Evolutionary conservation across 768 basidiomycete species (phyloP).

Genomic region (Rhodocollybia butyracea): DNA sequence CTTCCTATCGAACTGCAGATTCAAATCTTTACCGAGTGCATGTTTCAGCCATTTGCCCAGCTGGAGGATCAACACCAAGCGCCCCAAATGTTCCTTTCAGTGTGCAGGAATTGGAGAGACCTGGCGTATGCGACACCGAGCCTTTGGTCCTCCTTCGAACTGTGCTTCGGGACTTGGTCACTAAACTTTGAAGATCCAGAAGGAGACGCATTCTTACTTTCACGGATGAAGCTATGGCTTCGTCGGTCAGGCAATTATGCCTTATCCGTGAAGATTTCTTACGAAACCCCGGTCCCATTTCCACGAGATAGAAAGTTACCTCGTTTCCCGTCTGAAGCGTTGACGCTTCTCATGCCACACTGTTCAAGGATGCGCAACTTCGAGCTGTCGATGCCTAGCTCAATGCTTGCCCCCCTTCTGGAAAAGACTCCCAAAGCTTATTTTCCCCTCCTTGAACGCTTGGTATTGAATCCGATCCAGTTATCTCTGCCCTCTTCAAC

Average conservation of each 20-base stretch:
- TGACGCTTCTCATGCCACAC: conserved; percentile 28
- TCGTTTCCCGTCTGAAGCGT: conserved; percentile 19
- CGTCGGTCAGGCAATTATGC: conserved; percentile 29
- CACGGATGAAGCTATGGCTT: conserved; percentile 31
- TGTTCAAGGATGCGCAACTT: conserved; percentile 35
- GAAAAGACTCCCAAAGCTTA: conserved; percentile 14
- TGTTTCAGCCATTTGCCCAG: conserved; percentile 26
- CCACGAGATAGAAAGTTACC: conserved; percentile 14
- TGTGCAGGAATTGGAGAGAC: conserved; percentile 41
- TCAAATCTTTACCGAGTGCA: conserved; percentile 42
- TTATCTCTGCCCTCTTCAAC: conserved; percentile 21
- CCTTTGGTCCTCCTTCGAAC: conserved; percentile 45
- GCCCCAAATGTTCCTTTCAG: conserved; percentile 35
- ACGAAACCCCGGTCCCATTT: conserved; percentile 17
- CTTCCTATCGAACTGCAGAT: conserved; percentile 44
- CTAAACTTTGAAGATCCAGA: conserved; percentile 10
- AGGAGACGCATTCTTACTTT: background rate
- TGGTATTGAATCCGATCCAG: conserved; percentile 26
- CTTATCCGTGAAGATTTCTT: conserved; percentile 28
- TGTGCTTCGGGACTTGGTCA: conserved; percentile 21
- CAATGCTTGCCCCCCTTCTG: conserved; percentile 20
- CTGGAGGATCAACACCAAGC: conserved; percentile 26
- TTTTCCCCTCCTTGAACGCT: conserved; percentile 27
- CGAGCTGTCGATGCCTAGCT: conserved; percentile 29
- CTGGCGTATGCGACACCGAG: conserved; percentile 36